Conservation (phyloP, 768 basidiomycete species). For the Boletellus ananas region DNA sequence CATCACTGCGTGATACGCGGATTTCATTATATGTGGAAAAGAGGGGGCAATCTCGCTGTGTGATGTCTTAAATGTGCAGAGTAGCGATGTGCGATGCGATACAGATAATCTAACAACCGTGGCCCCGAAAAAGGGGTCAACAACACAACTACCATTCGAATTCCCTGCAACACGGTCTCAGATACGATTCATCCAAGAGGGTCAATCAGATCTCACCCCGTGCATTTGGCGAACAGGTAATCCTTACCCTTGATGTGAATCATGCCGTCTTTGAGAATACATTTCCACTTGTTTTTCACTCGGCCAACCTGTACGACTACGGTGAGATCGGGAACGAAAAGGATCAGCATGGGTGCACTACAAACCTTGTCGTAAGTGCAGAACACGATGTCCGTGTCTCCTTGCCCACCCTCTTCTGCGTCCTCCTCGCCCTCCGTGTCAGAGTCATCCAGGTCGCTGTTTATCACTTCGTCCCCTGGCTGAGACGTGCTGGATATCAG, state of each 20-base stretch:
- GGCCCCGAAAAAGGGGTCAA: constrained; percentile 1
- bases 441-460: constrained; percentile 94
- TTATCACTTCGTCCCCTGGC: constrained; percentile 78
- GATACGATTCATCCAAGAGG: background rate
- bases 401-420: constrained; percentile 67
- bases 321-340: background rate
- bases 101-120: constrained; percentile 19
- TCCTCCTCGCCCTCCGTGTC: constrained; percentile 87
- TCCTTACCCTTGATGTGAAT: constrained; percentile 96
- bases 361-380: constrained; percentile 97
- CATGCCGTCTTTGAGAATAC: constrained; percentile 95
- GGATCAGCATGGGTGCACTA: background rate
- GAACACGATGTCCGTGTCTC: constrained; percentile 89
- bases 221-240: constrained; percentile 96
- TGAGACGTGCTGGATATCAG: constrained; percentile 36
- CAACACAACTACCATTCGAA: constrained; percentile 40
- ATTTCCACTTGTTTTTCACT: constrained; percentile 99
- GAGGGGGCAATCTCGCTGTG: constrained; percentile 15
- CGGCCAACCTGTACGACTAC: constrained; percentile 70
- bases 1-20: constrained; percentile 5
- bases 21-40: constrained; percentile 20
- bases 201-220: constrained; percentile 60
- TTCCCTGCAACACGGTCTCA: constrained; percentile 29
- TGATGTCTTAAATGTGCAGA: constrained; percentile 23
- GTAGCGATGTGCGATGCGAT: constrained; percentile 20